phyloP scores from a whole-genome alignment of 148 eudicot species.

The Rhododendron griersonianum region DNA sequence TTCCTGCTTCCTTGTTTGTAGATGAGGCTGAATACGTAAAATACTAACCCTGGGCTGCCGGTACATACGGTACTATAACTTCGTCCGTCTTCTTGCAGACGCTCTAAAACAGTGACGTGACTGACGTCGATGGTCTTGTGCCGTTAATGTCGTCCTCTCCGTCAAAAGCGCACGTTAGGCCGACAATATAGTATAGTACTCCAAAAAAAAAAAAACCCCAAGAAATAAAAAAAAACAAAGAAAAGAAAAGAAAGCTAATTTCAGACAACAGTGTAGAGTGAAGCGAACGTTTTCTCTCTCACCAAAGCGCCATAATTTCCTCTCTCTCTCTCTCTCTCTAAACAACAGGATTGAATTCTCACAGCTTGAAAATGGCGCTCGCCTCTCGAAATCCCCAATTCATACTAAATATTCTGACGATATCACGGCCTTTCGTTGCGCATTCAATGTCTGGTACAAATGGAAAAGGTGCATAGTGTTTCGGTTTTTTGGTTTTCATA shows the following conservation, averaged over 20 bases:
- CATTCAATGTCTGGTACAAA: neutral
- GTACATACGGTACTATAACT: neutral
- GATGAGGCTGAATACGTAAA: too few relatives aligned
- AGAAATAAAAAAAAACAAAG: neutral
- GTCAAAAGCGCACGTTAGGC: constrained; percentile 16
- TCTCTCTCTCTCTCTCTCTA: neutral
- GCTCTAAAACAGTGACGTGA: constrained; percentile 5
- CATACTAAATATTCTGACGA: neutral
- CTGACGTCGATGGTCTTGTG: neutral
- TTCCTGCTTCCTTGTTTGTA: too few relatives aligned
- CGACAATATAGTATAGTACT: neutral
- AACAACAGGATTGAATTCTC: neutral
- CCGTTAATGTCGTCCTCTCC: constrained; percentile 9
- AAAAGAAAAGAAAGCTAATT: neutral
- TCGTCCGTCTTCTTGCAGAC: neutral
- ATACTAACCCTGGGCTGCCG: neutral
- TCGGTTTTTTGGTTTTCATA: neutral
- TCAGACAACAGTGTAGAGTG: constrained; percentile 7
- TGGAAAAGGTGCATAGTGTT: neutral
- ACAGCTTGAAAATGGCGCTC: constrained; percentile 20
- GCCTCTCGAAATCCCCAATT: constrained; percentile 10
- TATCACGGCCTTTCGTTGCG: neutral
- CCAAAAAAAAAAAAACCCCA: neutral
- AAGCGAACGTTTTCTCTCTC: constrained; percentile 15
- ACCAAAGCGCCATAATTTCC: neutral